Conservation (phyloP, 2,329 filamentous ascomycete genomes). For the Fusarium sp. region DNA sequence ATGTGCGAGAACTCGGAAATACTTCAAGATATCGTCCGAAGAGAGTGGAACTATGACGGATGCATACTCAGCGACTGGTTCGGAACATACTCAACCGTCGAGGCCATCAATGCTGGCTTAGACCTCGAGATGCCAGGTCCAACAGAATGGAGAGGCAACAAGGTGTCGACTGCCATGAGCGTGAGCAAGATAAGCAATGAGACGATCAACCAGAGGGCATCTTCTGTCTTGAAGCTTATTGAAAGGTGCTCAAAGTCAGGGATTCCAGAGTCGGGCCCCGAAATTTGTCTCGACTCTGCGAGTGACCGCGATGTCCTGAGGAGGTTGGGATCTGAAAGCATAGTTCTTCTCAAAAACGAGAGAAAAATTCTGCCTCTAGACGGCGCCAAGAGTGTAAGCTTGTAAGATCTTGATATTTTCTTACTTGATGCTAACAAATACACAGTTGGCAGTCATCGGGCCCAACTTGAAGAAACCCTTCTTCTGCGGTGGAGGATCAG, state of each 20-base stretch:
- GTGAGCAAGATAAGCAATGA: constrained; percentile 68
- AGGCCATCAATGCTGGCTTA: constrained; percentile 64
- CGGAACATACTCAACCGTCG: constrained; percentile 66
- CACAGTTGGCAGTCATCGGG: constrained; percentile 59
- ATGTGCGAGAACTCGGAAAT: constrained; percentile 66
- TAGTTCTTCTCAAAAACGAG: constrained; percentile 81
- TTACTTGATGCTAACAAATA: not conserved
- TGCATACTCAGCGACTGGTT: constrained; percentile 67
- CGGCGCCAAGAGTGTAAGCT: constrained; percentile 67
- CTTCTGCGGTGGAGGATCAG: constrained; percentile 75
- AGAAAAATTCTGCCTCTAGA: constrained; percentile 71
- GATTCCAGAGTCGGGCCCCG: constrained; percentile 66
- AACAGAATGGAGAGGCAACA: constrained; percentile 61
- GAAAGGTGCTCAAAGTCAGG: constrained; percentile 66
- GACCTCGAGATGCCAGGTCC: constrained; percentile 72
- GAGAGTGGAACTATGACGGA: constrained; percentile 69
- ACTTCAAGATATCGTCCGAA: constrained; percentile 62
- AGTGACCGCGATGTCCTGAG: constrained; percentile 73
- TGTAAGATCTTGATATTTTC: rapidly evolving
- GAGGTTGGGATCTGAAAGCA: constrained; percentile 74
- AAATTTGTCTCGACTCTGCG: constrained; percentile 67
- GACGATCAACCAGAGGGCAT: constrained; percentile 68
- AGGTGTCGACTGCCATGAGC: constrained; percentile 63
- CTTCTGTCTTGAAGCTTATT: constrained; percentile 68
- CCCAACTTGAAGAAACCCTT: constrained; percentile 68